Evolutionary conservation across 192 early-diverging fungal species (phyloP), one percentile per base, ranked within the genome.

Genomic region (Podila minutissima): DNA sequence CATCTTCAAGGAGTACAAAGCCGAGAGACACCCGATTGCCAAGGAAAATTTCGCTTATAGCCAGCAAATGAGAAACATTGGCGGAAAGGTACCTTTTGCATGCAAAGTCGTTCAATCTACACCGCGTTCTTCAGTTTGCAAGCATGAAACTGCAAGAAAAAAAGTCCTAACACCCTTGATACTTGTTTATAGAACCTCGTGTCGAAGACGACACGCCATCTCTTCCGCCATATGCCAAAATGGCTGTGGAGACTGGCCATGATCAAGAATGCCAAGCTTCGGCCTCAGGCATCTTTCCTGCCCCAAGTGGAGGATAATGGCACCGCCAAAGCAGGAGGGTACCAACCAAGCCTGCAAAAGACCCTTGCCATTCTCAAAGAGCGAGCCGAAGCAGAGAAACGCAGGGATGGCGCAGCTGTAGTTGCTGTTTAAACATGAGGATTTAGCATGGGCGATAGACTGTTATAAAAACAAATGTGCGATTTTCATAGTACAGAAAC

Each of bases 1-100:
- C n/a, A 51, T 66, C 31, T 66, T 66, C 48, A 19, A 51, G 15
- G 64, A 66, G 49, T 66, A 66, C 48, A 51, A 32, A 19, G 26
- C 22, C 5, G 64, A 66, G 26, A 38, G 64, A 24, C 55, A 66
- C 29, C 64, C 64, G 0, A 20, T 29, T 28, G 48, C 49, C 15
- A 17, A 31, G 48, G 64, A 48, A 4, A 28, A 26, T 1, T 66
- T 66, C 29, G 29, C 24, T 19, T 29, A 5, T 0, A 49, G 41
- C 11, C 38, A 53, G 24, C 28, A 49, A n/a, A 2, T 66, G 41
- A 66, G 49, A 17, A 66, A 31, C 13, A 51, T 66, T 48, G 48
- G 38, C 11, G 64, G 24, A 12, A 66, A 66, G 41, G 64, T 66
- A 51, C 2, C n/a, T 7, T 53, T 10, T 9, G 38, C 38, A 2